Conservation (phyloP, 768 basidiomycete genomes). For the Lentinula sp. region DNA sequence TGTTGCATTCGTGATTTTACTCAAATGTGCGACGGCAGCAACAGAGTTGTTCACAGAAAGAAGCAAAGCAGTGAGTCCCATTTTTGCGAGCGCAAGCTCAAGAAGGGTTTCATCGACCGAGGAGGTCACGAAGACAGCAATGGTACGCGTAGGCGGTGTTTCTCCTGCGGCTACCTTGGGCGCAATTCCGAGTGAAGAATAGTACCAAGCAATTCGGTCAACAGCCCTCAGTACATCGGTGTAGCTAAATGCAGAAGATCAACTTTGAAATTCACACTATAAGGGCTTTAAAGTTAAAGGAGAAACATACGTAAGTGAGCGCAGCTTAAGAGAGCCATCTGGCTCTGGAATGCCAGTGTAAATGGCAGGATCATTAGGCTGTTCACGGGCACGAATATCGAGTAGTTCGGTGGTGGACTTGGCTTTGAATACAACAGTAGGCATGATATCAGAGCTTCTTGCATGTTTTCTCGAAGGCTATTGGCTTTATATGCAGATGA, state of each 20-base stretch:
- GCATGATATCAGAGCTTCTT: slow-evolving; percentile 19
- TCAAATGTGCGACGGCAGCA: slow-evolving; percentile 37
- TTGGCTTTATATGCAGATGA: background rate
- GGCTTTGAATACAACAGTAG: slow-evolving; percentile 16
- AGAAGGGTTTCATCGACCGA: slow-evolving; percentile 35
- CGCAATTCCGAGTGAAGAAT: slow-evolving; percentile 17
- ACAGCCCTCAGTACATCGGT: slow-evolving; percentile 16
- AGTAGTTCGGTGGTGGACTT: slow-evolving; percentile 18
- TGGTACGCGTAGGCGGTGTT: slow-evolving; percentile 23
- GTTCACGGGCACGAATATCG: slow-evolving; percentile 15
- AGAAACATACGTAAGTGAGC: slow-evolving; percentile 12
- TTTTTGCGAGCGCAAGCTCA: slow-evolving; percentile 34
- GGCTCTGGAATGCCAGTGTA: slow-evolving; percentile 15
- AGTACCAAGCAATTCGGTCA: slow-evolving; percentile 23
- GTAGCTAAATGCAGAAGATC: slow-evolving; percentile 3
- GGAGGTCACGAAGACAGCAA: slow-evolving; percentile 32
- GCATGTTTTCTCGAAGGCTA: background rate
- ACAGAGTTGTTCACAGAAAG: slow-evolving; percentile 41
- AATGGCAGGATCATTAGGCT: slow-evolving; percentile 15
- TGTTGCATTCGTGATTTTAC: slow-evolving; percentile 26
- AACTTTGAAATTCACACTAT: background rate
- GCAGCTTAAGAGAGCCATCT: slow-evolving; percentile 9
- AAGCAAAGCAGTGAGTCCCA: slow-evolving; percentile 30
- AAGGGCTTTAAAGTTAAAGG: background rate
- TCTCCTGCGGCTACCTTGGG: slow-evolving; percentile 15